These are phyloP conservation scores for Thalassiosira sp. DNA, from an alignment of 352 stramenopile species.

Conservation along the genomic window DNA sequence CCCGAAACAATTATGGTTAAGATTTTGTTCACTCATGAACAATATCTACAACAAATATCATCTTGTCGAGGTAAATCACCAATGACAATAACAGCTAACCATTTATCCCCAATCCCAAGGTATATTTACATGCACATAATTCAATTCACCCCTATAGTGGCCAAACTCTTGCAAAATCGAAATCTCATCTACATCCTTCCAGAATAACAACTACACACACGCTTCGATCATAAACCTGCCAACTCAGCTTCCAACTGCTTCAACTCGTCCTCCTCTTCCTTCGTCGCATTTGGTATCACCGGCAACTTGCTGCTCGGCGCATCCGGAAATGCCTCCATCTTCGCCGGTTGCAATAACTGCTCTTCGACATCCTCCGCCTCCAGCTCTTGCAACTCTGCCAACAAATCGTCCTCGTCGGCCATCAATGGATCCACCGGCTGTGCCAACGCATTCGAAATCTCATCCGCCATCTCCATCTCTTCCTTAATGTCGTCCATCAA, in stretches of 20 bases:
- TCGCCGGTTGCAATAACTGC: constrained; percentile 80
- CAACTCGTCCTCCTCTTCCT: constrained; percentile 81
- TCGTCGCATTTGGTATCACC: constrained; percentile 55
- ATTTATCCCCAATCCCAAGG: not conserved
- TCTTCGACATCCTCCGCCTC: constrained; percentile 91
- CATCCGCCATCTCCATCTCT: constrained; percentile 93
- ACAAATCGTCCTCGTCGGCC: constrained; percentile 92
- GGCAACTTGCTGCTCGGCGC: constrained; percentile 69
- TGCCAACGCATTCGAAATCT: constrained; percentile 92
- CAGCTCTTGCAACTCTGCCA: constrained; percentile 92
- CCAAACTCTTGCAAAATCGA: not conserved
- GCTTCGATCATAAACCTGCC: constrained; percentile 74
- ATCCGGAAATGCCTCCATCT: constrained; percentile 40
- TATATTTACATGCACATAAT: not conserved
- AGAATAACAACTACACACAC: not conserved
- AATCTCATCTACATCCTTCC: not conserved
- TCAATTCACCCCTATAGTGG: not conserved
- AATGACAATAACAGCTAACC: not conserved
- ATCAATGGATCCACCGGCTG: constrained; percentile 91
- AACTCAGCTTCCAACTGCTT: constrained; percentile 79
- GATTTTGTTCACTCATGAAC: no score
- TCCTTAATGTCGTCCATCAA: constrained; percentile 98
- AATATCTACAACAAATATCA: no score
- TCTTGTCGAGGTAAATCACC: no score
- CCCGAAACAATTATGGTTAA: no score